Evolutionary conservation across 768 basidiomycete genomes (phyloP), one percentile per base, ranked within the genome.

Genomic region (Xerocomellus chrysenteron): DNA sequence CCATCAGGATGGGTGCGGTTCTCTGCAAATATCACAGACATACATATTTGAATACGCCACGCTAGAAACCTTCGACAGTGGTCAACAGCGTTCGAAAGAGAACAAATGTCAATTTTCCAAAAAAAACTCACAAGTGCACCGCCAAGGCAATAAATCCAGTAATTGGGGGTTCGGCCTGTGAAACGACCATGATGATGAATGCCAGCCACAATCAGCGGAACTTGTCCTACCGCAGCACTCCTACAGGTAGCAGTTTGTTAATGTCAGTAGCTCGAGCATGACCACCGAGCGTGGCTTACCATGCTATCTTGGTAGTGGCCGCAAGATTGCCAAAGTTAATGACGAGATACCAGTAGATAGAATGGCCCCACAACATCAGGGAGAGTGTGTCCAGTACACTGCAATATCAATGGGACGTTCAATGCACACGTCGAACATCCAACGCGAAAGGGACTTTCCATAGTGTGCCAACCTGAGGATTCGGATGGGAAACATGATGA

Each of bases 31-130:
- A 32, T 16, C 12, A 16, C 37, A 24, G 17, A 41, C 42, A 17
- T 41, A 52, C 50, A 50, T 51, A 28, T 50, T 40, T 56, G 48
- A 16, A 55, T 30, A 11, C 44, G 50, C 55, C 55, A 46, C 3
- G 37, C 24, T 33, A 56, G 37, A 46, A 51, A 56, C n/a, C 55
- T 56, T 42, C 2, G 13, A 35, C 14, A 4, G 17, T 26, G 17
- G 21, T 56, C 50, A 46, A 16, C 14, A 37, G 11, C 2, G 12
- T 11, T 32, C 14, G 12, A 13, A 30, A 9, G 33, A 37, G 19
- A 16, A 5, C 16, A 12, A 4, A 3, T 16, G 26, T 2, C 12
- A 50, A 36, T 4, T 12, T 11, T 19, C 13, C 19, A 0, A 36
- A 24, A 0, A 36, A 24, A 36, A 11, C 50, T 52, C 46, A 57